Conservation (phyloP, 805 yeast species). For the Yueomyces sp. region DNA sequence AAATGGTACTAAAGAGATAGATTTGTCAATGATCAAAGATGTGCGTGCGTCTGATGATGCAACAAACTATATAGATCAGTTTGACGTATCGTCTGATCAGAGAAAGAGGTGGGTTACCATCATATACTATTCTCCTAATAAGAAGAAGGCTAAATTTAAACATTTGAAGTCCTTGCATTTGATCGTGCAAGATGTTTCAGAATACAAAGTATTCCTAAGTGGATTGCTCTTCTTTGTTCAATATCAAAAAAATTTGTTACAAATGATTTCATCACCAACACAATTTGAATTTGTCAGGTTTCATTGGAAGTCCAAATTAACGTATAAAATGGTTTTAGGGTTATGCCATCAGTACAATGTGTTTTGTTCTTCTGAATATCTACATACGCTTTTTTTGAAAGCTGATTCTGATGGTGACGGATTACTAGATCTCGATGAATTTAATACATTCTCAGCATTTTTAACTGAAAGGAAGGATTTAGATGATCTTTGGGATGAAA, state of each 20-base stretch:
- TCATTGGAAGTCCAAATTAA: slow-evolving; percentile 45
- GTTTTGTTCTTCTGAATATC: slow-evolving; percentile 42
- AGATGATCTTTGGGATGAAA: slow-evolving; percentile 30
- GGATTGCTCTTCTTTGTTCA: slow-evolving; percentile 31
- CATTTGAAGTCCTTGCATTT: slow-evolving; percentile 62
- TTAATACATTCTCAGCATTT: slow-evolving; percentile 57
- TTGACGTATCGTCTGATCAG: slow-evolving; percentile 54
- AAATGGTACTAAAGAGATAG: slow-evolving; percentile 15
- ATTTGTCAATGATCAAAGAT: slow-evolving; percentile 23
- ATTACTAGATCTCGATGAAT: slow-evolving; percentile 54
- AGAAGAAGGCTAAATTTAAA: slow-evolving; percentile 23
- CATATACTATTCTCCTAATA: slow-evolving; percentile 49
- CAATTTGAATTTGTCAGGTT: slow-evolving; percentile 45
- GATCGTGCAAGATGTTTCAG: slow-evolving; percentile 42
- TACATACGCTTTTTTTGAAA: slow-evolving; percentile 32
- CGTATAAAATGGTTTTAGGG: slow-evolving; percentile 55
- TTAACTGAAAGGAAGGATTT: slow-evolving; percentile 59
- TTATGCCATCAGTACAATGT: slow-evolving; percentile 60
- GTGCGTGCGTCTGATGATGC: slow-evolving; percentile 52
- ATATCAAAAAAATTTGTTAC: slow-evolving; percentile 48
- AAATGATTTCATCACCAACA: slow-evolving; percentile 46
- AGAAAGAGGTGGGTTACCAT: slow-evolving; percentile 69
- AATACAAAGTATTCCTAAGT: slow-evolving; percentile 29
- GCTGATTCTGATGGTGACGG: slow-evolving; percentile 40
- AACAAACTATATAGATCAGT: slow-evolving; percentile 73